Percentiles rank a stretch among this genome's conserved stretches.
phyloP scores from a whole-genome alignment of 441 rosid genomes.

The Corymbia citriodora region DNA sequence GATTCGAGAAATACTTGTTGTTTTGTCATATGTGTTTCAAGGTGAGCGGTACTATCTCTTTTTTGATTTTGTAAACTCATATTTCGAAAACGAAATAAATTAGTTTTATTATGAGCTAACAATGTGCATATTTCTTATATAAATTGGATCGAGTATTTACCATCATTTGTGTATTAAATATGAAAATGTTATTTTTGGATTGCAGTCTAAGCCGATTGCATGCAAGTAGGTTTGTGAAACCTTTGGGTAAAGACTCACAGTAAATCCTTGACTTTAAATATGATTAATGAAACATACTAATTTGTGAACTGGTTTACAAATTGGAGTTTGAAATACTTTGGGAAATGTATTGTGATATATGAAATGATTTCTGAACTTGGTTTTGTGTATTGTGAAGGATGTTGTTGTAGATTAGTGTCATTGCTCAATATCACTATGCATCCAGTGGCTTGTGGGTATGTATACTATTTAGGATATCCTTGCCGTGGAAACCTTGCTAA shows the following conservation, averaged over 20 bases:
- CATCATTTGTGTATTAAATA: background rate
- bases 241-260: background rate
- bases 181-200: background rate
- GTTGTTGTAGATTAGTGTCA: background rate
- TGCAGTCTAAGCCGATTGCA: accelerated
- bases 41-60: background rate
- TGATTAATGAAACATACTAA: background rate
- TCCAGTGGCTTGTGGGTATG: accelerated
- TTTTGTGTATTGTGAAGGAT: background rate
- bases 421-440: accelerated
- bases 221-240: background rate
- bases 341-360: accelerated
- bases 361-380: accelerated
- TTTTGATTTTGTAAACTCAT: background rate
- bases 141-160: background rate
- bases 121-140: accelerated
- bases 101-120: background rate
- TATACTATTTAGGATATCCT: background rate
- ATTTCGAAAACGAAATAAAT: no score
- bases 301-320: accelerated
- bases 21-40: background rate
- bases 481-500: accelerated
- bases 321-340: background rate
- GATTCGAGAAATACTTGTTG: background rate
- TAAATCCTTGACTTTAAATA: no score